Evolutionary conservation across 164 flowering plant species (phyloP).

Genomic region (Nelumbo lutea): DNA sequence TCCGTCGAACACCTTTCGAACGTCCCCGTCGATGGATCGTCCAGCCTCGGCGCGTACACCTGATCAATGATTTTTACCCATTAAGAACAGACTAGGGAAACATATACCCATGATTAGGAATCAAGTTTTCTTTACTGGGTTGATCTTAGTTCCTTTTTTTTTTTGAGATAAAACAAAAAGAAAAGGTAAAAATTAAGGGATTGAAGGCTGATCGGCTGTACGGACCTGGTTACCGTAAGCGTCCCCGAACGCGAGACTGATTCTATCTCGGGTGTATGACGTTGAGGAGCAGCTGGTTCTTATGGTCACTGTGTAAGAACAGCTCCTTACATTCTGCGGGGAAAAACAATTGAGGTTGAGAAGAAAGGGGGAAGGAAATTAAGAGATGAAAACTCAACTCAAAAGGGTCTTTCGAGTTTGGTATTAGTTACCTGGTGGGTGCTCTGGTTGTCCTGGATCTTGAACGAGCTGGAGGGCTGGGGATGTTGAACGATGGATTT

Average conservation of each 20-base stretch:
- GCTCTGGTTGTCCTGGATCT: slow-evolving; percentile 37
- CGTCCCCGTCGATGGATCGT: slow-evolving; percentile 56
- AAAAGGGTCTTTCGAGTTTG: background rate
- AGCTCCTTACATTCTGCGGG: slow-evolving; percentile 26
- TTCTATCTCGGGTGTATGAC: slow-evolving; percentile 50
- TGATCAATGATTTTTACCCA: slow-evolving; percentile 9
- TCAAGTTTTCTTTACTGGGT: background rate
- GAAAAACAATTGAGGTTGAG: background rate
- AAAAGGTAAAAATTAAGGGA: background rate
- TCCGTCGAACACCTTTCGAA: slow-evolving; percentile 79
- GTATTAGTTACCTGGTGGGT: background rate
- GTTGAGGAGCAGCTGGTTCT: slow-evolving; percentile 75
- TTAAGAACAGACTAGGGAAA: background rate
- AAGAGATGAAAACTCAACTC: too few species aligned
- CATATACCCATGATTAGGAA: background rate
- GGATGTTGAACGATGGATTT: slow-evolving; percentile 26
- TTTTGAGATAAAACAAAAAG: background rate
- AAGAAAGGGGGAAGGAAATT: background rate
- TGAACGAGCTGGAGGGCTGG: slow-evolving; percentile 29
- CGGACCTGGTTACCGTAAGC: slow-evolving; percentile 67
- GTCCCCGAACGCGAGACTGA: slow-evolving; percentile 76
- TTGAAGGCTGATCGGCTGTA: background rate
- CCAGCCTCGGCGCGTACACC: slow-evolving; percentile 72
- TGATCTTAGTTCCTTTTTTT: background rate
- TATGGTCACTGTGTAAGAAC: slow-evolving; percentile 53